Base-by-base conservation (phyloP, 768 basidiomycete species). In the Hygrocybe punicea region DNA sequence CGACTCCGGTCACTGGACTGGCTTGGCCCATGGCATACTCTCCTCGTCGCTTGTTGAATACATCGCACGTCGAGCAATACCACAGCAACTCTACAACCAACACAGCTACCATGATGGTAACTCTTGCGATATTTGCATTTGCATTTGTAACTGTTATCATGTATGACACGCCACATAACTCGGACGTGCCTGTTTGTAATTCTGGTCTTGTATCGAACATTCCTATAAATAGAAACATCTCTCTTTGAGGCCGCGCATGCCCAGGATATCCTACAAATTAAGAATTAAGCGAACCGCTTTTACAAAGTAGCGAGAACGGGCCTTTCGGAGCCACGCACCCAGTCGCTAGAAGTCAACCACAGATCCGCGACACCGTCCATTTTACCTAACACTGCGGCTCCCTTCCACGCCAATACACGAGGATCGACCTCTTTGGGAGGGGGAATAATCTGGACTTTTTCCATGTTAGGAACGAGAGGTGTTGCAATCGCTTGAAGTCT, bases 401-500 rank as follows among this genome's bases (percentile, higher is more conserved):
- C 97, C 70, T 98, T 98, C 97, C 97, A 99, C 14, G 85, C 86
- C 33, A 98, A 81, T 36, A 93, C 85, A 23, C 85, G 82, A 5
- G 92, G 93, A 71, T 98, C 94, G 44, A 98, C 83, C 58, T 93
- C 92, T 68, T 94, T 89, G 1, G 95, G 94, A 2, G 93, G 89
- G n/a, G 93, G 91, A 46, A 98, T 89, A 57, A 97, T 91, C 61
- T 88, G 85, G 6, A 96, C 89, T 63, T 89, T 90, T 66, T 90
- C 87, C 84, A 94, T 91, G 66, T 85, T 86, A 14, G 82, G 81
- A 14, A 91, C 86, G 40, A 95, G 71, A 5, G 91, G 89, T 8
- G 87, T 90, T 9, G 89, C 89, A 54, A 93, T 92, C 0, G 89
- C 91, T 66, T 91, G 89, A 44, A 92, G 65, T 64, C 89, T 89